Conservation (phyloP, 768 basidiomycete genomes). For the Psilocybe subaeruginosa region DNA sequence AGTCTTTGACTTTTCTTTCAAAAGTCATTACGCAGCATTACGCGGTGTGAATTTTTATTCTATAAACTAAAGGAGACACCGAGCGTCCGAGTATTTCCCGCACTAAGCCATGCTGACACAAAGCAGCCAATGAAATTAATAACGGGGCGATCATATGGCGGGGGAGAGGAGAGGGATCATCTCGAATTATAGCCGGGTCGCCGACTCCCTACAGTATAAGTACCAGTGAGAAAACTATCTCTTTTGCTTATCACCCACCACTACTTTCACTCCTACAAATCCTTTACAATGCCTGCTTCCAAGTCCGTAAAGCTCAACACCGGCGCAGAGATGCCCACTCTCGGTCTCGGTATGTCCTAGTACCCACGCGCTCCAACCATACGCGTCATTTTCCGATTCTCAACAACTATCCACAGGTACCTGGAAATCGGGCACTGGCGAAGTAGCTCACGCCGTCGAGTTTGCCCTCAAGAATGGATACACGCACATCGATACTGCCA, state of each 20-base stretch:
- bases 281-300: constrained; percentile 48
- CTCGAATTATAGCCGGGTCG: neutral
- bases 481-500: constrained; percentile 71
- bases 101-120: too few species aligned
- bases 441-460: constrained; percentile 75
- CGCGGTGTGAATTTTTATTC: too few species aligned
- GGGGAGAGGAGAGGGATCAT: neutral
- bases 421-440: constrained; percentile 75
- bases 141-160: neutral
- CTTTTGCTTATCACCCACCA: neutral
- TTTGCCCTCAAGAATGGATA: constrained; percentile 77
- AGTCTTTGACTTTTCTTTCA: too few species aligned
- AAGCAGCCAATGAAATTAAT: neutral
- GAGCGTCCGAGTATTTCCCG: neutral
- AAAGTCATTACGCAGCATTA: too few species aligned
- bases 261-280: neutral
- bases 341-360: constrained; percentile 56
- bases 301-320: constrained; percentile 69
- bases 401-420: constrained; percentile 50
- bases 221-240: neutral
- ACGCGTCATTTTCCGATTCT: neutral
- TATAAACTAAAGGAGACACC: too few species aligned
- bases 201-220: neutral
- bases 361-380: neutral
- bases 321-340: constrained; percentile 74